Percentiles rank a stretch among this genome's conserved stretches.
Conservation (phyloP, 2,329 filamentous ascomycete species). For the Dothideomycetes sp. region DNA sequence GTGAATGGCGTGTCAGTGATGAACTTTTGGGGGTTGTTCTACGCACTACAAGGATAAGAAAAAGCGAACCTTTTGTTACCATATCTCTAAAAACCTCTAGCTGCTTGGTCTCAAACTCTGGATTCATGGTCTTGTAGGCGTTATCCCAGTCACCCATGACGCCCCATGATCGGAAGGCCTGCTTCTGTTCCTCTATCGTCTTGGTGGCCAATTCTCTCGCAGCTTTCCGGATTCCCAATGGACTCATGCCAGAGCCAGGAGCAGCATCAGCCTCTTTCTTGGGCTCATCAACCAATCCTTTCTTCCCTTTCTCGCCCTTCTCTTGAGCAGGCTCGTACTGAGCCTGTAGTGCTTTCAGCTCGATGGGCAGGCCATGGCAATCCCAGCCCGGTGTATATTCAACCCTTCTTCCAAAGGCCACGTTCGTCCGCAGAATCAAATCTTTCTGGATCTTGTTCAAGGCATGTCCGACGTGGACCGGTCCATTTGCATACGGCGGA, state of each 20-base stretch:
- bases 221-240: conserved; percentile 52
- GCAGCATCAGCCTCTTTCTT: conserved; percentile 26
- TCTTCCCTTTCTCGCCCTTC: conserved; percentile 27
- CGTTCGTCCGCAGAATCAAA: conserved; percentile 72
- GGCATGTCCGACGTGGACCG: conserved; percentile 84
- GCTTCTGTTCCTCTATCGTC: conserved; percentile 65
- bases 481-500: conserved; percentile 91
- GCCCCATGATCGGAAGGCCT: conserved; percentile 61
- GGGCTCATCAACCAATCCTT: conserved; percentile 23
- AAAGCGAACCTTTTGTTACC: conserved; percentile 48
- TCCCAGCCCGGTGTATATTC: conserved; percentile 92
- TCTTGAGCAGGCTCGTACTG: conserved; percentile 23
- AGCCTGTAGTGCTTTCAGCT: conserved; percentile 78
- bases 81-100: conserved; percentile 66
- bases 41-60: neutral
- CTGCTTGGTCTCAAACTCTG: conserved; percentile 63
- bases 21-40: neutral
- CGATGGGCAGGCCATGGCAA: conserved; percentile 93
- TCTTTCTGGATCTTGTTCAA: conserved; percentile 97
- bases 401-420: conserved; percentile 67
- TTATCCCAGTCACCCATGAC: conserved; percentile 75
- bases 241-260: conserved; percentile 25
- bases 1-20: neutral
- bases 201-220: conserved; percentile 58
- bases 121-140: conserved; percentile 72